Percentiles rank a stretch among this genome's conserved stretches.
Conservation (phyloP, 2,329 filamentous ascomycete species). For the Colletotrichum destructivum region DNA sequence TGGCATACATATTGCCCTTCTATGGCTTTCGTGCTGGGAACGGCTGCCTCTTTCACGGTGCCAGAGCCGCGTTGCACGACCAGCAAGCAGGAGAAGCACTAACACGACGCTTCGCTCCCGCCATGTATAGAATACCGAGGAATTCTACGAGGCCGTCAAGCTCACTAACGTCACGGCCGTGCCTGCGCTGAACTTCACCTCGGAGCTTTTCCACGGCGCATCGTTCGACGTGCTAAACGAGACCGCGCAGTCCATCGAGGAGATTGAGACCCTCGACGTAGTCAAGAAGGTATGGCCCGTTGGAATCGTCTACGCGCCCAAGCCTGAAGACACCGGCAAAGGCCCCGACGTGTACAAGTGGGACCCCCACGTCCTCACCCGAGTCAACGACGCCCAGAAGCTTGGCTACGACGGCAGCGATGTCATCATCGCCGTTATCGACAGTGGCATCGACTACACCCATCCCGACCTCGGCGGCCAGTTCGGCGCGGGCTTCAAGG, state of each 20-base stretch:
- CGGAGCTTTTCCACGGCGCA: slow-evolving; percentile 35
- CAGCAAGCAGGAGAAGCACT: no score
- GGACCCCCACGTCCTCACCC: slow-evolving; percentile 28
- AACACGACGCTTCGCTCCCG: no score
- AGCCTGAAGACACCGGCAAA: not conserved
- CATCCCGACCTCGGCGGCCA: slow-evolving; percentile 67
- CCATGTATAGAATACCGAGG: slow-evolving; percentile 13
- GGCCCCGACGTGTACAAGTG: not conserved
- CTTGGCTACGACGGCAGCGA: slow-evolving; percentile 16
- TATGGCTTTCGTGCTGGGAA: no score
- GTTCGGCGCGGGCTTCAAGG: slow-evolving; percentile 64
- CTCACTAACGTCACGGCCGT: slow-evolving; percentile 12
- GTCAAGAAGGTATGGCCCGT: not conserved
- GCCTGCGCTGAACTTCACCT: slow-evolving; percentile 36
- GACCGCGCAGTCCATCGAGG: slow-evolving; percentile 11
- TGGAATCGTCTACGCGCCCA: not conserved
- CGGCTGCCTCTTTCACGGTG: no score
- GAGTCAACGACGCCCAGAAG: slow-evolving; percentile 18
- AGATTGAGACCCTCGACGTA: slow-evolving; percentile 26
- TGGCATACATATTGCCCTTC: no score
- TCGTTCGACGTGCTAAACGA: slow-evolving; percentile 35
- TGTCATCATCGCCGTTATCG: slow-evolving; percentile 44
- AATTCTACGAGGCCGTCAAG: slow-evolving; percentile 29
- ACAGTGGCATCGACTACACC: slow-evolving; percentile 63
- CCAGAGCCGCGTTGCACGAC: no score